Conservation (phyloP, 768 basidiomycete genomes). For the Brasilioporus rufonigricans region DNA sequence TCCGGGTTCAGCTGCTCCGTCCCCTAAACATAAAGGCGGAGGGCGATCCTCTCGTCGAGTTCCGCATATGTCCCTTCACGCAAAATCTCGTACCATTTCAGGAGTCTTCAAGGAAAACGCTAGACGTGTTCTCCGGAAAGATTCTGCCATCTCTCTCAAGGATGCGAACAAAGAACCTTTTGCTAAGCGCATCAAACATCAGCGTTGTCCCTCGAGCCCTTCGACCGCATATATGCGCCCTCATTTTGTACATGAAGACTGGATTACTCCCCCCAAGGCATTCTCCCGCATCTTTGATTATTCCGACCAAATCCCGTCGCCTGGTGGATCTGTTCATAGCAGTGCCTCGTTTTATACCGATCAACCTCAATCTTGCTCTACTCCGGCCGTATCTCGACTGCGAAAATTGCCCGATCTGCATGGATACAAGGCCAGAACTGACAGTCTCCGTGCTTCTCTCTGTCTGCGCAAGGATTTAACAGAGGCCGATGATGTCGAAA, state of each 20-base stretch:
- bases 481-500: conserved; percentile 15
- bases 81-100: conserved; percentile 43
- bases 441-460: background rate
- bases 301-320: background rate
- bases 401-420: background rate
- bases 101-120: conserved; percentile 18
- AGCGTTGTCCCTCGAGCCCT: conserved; percentile 21
- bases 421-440: background rate
- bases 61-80: conserved; percentile 24
- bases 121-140: conserved; percentile 15
- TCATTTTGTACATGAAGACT: conserved; percentile 11
- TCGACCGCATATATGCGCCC: conserved; percentile 29
- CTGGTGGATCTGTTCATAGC: conserved; percentile 4
- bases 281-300: background rate
- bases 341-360: conserved; percentile 17
- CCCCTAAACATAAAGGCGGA: conserved; percentile 30
- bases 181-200: conserved; percentile 15
- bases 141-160: conserved; percentile 17
- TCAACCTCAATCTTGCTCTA: conserved; percentile 27
- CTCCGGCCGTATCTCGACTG: conserved; percentile 16
- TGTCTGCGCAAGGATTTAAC: background rate
- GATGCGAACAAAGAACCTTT: conserved; percentile 8
- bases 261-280: conserved; percentile 12
- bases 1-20: conserved; percentile 39
- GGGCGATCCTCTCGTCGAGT: conserved; percentile 8